Evolutionary conservation across 2,329 filamentous ascomycete genomes (phyloP).

Genomic region (Scolecobasidium constrictum): DNA sequence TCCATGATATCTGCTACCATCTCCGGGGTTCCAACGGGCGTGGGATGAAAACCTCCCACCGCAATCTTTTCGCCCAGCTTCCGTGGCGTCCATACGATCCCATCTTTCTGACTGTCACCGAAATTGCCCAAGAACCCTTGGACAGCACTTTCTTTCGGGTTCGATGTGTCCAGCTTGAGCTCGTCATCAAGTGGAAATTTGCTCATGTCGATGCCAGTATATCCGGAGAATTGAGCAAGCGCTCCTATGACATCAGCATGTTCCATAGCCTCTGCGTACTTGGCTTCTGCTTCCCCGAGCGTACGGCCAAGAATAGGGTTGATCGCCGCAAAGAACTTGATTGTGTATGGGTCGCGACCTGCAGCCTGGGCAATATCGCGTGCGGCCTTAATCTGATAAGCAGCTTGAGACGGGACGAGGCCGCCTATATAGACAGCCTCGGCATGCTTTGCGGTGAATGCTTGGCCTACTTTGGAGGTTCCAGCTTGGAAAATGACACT

Average conservation of each 20-base stretch:
- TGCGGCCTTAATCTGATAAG: no score
- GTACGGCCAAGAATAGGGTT: not conserved
- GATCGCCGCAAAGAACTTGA: conserved; percentile 2
- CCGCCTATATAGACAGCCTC: no score
- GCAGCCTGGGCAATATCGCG: no score
- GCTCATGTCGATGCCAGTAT: conserved; percentile 6
- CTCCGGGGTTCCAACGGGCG: conserved; percentile 3
- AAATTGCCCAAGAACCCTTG: conserved; percentile 6
- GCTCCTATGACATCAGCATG: conserved; percentile 4
- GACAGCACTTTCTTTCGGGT: not conserved
- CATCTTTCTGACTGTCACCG: not conserved
- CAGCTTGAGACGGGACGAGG: no score
- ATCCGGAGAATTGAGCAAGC: conserved; percentile 6
- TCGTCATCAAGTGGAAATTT: conserved; percentile 6
- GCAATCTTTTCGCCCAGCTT: conserved; percentile 7
- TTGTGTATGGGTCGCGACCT: not conserved
- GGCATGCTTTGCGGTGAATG: no score
- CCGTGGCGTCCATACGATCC: conserved; percentile 12
- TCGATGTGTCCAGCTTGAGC: not conserved
- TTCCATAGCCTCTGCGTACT: not conserved
- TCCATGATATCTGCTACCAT: conserved; percentile 9
- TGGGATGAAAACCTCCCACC: conserved; percentile 10
- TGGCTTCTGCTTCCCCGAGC: not conserved
- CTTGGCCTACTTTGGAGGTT: no score
- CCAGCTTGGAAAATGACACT: no score